Evolutionary conservation across 225 moss, liverwort and hornwort species (phyloP).

Genomic region (Sphagnum contortum): DNA sequence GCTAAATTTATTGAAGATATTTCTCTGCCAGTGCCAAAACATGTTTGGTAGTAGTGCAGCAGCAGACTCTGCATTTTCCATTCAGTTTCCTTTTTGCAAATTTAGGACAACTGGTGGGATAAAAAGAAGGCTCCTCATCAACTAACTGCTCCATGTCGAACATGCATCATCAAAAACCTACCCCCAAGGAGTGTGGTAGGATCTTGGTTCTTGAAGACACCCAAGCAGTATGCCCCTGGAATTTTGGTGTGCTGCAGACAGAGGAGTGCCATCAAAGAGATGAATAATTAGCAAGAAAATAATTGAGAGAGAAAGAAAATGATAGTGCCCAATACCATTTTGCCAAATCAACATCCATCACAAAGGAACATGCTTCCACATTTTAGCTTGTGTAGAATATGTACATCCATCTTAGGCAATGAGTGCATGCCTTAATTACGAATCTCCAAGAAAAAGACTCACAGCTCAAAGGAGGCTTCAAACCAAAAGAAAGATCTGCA

Average conservation of each 20-base stretch:
- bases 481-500: neutral
- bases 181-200: constrained; percentile 88
- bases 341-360: too few species aligned
- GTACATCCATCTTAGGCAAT: too few species aligned
- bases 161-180: constrained; percentile 7
- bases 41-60: neutral
- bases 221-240: constrained; percentile 77
- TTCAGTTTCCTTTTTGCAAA: too few species aligned
- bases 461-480: neutral
- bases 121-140: neutral
- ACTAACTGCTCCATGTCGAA: neutral
- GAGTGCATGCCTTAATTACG: neutral
- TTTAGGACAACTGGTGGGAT: too few species aligned
- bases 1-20: too few species aligned
- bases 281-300: neutral
- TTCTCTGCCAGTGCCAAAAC: neutral
- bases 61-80: too few species aligned
- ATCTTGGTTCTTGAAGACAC: constrained; percentile 84
- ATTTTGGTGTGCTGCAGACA: constrained; percentile 53
- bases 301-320: neutral
- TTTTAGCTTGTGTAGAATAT: too few species aligned
- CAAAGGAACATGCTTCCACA: too few species aligned
- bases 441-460: constrained; percentile 2
- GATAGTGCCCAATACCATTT: too few species aligned
- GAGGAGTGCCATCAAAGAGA: neutral